A percentile compares a stretch with the other conserved stretches of the same genome.
Conservation (phyloP, 495 filamentous ascomycete species). For the Podospora sp. region DNA sequence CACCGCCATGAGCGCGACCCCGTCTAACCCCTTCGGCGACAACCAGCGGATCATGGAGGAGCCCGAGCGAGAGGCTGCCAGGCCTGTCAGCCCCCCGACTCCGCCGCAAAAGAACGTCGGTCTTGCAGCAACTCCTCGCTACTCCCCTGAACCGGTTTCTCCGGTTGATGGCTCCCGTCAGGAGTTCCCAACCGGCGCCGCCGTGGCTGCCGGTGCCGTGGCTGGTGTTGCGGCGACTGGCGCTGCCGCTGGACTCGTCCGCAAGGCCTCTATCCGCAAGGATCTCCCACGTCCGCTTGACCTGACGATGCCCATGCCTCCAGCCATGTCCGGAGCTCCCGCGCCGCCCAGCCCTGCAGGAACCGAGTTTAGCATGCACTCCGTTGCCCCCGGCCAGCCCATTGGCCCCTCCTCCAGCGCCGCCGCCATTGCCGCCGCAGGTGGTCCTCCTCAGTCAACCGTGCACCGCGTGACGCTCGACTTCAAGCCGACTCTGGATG, state of each 20-base stretch:
- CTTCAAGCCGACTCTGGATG: slow-evolving; percentile 88
- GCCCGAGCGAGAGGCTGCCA: slow-evolving; percentile 21
- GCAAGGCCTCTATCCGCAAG: slow-evolving; percentile 52
- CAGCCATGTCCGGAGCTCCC: slow-evolving; percentile 21
- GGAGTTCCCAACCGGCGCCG: slow-evolving; percentile 43
- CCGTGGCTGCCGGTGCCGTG: slow-evolving; percentile 43
- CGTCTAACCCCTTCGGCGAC: slow-evolving; percentile 56
- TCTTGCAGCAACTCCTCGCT: slow-evolving; percentile 35
- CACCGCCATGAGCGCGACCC: slow-evolving; percentile 50
- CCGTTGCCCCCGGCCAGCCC: slow-evolving; percentile 51
- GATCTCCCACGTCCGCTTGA: slow-evolving; percentile 51
- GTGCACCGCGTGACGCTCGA: slow-evolving; percentile 94
- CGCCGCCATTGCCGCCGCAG: slow-evolving; percentile 57
- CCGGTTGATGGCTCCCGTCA: slow-evolving; percentile 30
- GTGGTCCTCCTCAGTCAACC: slow-evolving; percentile 55
- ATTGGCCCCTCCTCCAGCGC: slow-evolving; percentile 48
- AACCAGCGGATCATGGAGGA: slow-evolving; percentile 41
- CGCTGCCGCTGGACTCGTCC: slow-evolving; percentile 38
- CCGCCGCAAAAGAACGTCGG: slow-evolving; percentile 43
- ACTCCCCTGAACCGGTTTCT: slow-evolving; percentile 32
- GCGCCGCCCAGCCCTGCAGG: slow-evolving; percentile 60
- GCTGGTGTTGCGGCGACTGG: slow-evolving; percentile 33
- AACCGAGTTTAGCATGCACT: slow-evolving; percentile 61
- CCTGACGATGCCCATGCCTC: slow-evolving; percentile 46
- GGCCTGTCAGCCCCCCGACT: slow-evolving; percentile 37